These are phyloP conservation scores for Incumbomyces delicatus DNA, from an alignment of 2,329 filamentous ascomycete species.

Conservation along the genomic window DNA sequence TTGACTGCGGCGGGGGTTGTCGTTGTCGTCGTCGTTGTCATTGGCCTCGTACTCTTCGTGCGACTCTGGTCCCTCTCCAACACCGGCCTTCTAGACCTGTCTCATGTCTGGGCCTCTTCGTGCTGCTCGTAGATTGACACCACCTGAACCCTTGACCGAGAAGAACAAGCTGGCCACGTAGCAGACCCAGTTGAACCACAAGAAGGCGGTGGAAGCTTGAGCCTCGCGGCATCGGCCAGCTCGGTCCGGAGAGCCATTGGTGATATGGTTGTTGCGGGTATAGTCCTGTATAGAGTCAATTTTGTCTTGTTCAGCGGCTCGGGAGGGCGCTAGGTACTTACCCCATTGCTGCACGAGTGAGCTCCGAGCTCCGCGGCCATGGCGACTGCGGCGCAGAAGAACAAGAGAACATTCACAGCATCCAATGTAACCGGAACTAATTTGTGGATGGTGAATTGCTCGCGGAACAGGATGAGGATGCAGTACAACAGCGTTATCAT, in stretches of 20 bases:
- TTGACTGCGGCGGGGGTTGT: neutral
- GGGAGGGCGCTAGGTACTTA: too few species aligned
- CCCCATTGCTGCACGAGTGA: constrained; percentile 37
- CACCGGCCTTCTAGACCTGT: constrained; percentile 30
- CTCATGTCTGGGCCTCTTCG: constrained; percentile 33
- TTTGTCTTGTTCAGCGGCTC: neutral
- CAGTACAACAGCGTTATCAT: constrained; percentile 41
- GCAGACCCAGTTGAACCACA: constrained; percentile 41
- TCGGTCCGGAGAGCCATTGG: constrained; percentile 30
- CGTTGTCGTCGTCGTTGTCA: neutral
- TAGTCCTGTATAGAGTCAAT: constrained; percentile 26
- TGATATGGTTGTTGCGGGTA: constrained; percentile 34
- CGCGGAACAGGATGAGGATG: constrained; percentile 33
- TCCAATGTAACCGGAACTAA: constrained; percentile 37
- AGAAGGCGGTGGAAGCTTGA: constrained; percentile 41
- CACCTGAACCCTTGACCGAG: constrained; percentile 26
- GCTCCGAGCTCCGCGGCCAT: constrained; percentile 37
- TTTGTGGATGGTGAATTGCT: constrained; percentile 32
- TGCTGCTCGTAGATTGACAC: constrained; percentile 27
- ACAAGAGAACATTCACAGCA: constrained; percentile 39
- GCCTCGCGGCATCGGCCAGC: constrained; percentile 41
- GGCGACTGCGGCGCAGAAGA: constrained; percentile 39
- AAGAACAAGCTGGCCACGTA: constrained; percentile 34
- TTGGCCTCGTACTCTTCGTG: constrained; percentile 1
- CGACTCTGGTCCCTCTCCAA: neutral